Conservation (phyloP, 306 rosid genomes). For the Hylodesmum podocarpum region DNA sequence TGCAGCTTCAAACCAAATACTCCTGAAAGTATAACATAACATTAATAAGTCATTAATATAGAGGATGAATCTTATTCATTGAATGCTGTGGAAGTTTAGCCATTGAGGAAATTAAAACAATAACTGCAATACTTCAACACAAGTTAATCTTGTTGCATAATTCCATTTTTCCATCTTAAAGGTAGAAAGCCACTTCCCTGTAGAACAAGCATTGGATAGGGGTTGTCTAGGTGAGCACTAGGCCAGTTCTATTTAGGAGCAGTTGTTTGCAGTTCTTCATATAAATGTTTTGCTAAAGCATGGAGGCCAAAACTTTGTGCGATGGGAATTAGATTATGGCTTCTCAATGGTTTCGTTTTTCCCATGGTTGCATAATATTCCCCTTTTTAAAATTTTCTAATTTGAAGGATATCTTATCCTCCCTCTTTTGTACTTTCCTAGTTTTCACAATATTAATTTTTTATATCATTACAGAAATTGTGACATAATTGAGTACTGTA, state of each 20-base stretch:
- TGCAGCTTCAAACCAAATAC: slow-evolving; percentile 99
- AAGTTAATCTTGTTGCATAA: neutral
- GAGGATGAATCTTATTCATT: slow-evolving; percentile 13
- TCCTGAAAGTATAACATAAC: slow-evolving; percentile 53
- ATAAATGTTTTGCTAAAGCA: neutral
- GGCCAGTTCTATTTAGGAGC: neutral
- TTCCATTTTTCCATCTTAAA: neutral
- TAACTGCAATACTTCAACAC: neutral
- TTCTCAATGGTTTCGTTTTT: neutral
- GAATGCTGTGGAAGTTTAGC: neutral
- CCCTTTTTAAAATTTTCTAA: neutral
- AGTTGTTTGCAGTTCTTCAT: neutral
- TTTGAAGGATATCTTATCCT: neutral
- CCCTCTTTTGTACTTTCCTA: too few relatives aligned
- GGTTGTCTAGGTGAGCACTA: neutral
- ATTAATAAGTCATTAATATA: slow-evolving; percentile 32
- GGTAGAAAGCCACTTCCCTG: neutral
- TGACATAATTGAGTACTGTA: neutral
- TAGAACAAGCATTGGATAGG: neutral
- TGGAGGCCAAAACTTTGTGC: neutral
- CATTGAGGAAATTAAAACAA: neutral
- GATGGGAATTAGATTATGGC: too few relatives aligned
- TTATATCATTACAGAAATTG: neutral
- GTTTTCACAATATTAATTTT: neutral
- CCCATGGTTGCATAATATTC: neutral